Percentiles rank a stretch among this genome's conserved stretches.
phyloP scores from a whole-genome alignment of 2,329 filamentous ascomycete genomes.

The Fusarium luffae region DNA sequence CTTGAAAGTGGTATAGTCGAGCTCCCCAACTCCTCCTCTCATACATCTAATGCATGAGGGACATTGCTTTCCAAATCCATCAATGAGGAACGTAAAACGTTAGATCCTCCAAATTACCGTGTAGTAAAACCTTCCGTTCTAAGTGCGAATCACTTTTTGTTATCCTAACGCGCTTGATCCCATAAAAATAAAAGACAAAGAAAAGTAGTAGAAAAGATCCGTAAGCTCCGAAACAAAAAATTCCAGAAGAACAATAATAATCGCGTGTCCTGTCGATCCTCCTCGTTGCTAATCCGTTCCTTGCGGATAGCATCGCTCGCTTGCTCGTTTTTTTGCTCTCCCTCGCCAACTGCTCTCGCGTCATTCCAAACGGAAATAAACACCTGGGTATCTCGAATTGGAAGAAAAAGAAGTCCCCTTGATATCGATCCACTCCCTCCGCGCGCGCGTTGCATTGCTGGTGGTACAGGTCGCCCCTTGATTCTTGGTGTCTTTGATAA shows the following conservation, averaged over 20 bases:
- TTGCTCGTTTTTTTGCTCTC: slow-evolving; percentile 29
- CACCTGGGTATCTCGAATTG: slow-evolving; percentile 53
- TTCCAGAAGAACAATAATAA: slow-evolving; percentile 18
- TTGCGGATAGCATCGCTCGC: slow-evolving; percentile 8
- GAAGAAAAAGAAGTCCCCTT: slow-evolving; percentile 48
- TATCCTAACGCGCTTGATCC: slow-evolving; percentile 42
- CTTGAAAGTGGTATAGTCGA: slow-evolving; percentile 28
- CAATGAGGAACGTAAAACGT: slow-evolving; percentile 37
- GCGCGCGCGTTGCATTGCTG: slow-evolving; percentile 47
- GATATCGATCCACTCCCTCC: slow-evolving; percentile 45
- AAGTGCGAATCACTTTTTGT: slow-evolving; percentile 47
- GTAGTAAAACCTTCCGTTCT: slow-evolving; percentile 45
- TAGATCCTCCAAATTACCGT: slow-evolving; percentile 45
- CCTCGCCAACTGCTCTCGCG: slow-evolving; percentile 46
- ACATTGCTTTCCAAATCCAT: slow-evolving; percentile 30
- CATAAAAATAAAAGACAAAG: slow-evolving; percentile 7
- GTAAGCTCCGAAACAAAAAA: slow-evolving; percentile 29
- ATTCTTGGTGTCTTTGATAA: slow-evolving; percentile 41
- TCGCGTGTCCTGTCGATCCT: slow-evolving; percentile 30
- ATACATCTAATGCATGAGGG: slow-evolving; percentile 29
- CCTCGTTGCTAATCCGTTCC: slow-evolving; percentile 22
- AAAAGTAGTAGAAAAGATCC: slow-evolving; percentile 22
- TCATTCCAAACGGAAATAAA: slow-evolving; percentile 46
- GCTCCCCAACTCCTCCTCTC: slow-evolving; percentile 37
- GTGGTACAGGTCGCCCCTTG: slow-evolving; percentile 50